Percentiles rank a stretch among this genome's conserved stretches.
Conservation (phyloP, 495 filamentous ascomycete genomes). For the Cercophora scortea region DNA sequence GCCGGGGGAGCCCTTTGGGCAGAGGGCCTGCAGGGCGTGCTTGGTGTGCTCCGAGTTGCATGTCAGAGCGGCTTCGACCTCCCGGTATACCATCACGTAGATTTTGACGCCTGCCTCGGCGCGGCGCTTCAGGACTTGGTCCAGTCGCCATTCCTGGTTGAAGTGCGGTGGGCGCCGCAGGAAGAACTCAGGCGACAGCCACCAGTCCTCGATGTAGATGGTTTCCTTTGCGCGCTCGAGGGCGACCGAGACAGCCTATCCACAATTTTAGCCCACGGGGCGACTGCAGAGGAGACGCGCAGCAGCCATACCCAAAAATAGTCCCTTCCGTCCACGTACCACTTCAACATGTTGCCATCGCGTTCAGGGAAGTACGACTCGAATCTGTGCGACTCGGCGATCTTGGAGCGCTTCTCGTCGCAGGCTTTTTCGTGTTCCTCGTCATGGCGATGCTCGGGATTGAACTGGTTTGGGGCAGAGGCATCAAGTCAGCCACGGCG, state of each 20-base stretch:
- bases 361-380: constrained; percentile 77
- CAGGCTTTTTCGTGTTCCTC: constrained; percentile 82
- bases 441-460: constrained; percentile 89
- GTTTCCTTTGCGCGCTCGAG: constrained; percentile 82
- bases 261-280: no score
- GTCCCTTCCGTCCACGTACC: constrained; percentile 91
- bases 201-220: constrained; percentile 97
- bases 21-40: constrained; percentile 71
- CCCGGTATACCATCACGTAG: constrained; percentile 88
- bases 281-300: no score
- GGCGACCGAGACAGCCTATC: constrained; percentile 68
- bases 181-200: constrained; percentile 90
- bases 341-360: constrained; percentile 83
- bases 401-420: constrained; percentile 66
- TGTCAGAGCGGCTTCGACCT: constrained; percentile 73
- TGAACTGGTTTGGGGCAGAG: constrained; percentile 39
- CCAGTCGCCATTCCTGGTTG: constrained; percentile 83
- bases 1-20: constrained; percentile 69
- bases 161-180: constrained; percentile 71
- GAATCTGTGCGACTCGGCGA: constrained; percentile 74
- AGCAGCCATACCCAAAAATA: constrained; percentile 65
- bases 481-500: constrained; percentile 1
- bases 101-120: constrained; percentile 94
- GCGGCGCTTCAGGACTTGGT: constrained; percentile 75
- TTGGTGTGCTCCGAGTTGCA: constrained; percentile 94